These are phyloP conservation scores for Parachlorella kessleri DNA, from an alignment of 139 green algal species.

Conservation along the genomic window DNA sequence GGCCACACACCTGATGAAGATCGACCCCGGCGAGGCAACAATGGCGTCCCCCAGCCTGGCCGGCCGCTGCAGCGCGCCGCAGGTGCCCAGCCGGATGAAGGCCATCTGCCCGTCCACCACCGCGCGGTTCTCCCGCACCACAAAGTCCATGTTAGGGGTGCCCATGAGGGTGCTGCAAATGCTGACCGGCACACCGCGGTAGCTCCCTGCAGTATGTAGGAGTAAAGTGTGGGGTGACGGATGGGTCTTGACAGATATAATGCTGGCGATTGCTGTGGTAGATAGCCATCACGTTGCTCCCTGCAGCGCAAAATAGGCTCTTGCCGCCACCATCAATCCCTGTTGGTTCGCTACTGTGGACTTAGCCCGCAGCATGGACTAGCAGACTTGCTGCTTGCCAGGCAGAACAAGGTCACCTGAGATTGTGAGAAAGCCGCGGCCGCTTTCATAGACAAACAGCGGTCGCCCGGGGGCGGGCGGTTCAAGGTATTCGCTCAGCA, in stretches of 20 bases:
- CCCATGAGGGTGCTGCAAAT: slow-evolving; percentile 81
- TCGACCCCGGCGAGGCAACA: slow-evolving; percentile 55
- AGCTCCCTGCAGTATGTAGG: slow-evolving; percentile 45
- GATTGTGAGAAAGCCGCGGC: slow-evolving; percentile 74
- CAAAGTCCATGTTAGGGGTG: slow-evolving; percentile 75
- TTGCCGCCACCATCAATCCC: too few relatives aligned
- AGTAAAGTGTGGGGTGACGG: slow-evolving; percentile 20
- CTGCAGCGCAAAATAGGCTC: too few relatives aligned
- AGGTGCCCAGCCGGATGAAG: slow-evolving; percentile 77
- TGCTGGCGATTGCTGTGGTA: too few relatives aligned
- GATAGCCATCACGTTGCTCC: too few relatives aligned
- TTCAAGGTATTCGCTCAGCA: slow-evolving; percentile 62
- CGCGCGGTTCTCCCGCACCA: slow-evolving; percentile 58
- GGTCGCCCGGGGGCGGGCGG: slow-evolving; percentile 27
- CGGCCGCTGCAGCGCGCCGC: slow-evolving; percentile 65
- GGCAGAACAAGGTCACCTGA: too few relatives aligned
- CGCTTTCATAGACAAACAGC: slow-evolving; percentile 59
- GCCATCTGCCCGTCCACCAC: slow-evolving; percentile 68
- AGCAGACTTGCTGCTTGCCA: too few relatives aligned
- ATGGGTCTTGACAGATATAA: too few relatives aligned
- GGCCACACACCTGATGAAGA: slow-evolving; percentile 53
- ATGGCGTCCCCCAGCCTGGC: slow-evolving; percentile 66
- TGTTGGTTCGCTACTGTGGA: too few relatives aligned
- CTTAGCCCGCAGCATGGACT: too few relatives aligned
- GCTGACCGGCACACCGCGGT: slow-evolving; percentile 56